Conservation (phyloP, 768 basidiomycete genomes). For the Tephrocybe sp. region DNA sequence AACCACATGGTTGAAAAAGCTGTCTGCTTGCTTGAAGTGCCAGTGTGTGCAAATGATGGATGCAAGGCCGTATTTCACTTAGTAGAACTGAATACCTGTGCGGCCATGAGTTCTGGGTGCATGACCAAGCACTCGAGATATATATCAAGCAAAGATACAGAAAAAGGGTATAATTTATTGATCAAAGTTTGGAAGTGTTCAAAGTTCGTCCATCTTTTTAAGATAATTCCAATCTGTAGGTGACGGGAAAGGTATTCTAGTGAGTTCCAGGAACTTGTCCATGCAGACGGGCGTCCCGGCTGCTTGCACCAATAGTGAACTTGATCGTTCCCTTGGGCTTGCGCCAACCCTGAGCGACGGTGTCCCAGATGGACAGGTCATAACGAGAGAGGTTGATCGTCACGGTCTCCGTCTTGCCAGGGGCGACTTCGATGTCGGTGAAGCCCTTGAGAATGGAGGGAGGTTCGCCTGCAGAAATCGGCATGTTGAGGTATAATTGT, state of each 20-base stretch:
- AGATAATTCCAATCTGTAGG: no score
- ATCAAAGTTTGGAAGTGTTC: no score
- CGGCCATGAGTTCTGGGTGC: no score
- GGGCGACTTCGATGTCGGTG: slow-evolving; percentile 50
- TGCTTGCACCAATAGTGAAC: slow-evolving; percentile 69
- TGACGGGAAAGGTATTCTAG: neutral
- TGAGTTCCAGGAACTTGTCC: slow-evolving; percentile 34
- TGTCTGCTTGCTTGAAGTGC: no score
- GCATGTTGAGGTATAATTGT: slow-evolving; percentile 76
- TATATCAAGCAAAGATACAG: no score
- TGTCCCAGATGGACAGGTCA: slow-evolving; percentile 79
- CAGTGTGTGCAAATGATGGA: no score
- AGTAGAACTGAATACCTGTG: no score
- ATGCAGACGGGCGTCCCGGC: slow-evolving; percentile 55
- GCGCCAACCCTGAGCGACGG: slow-evolving; percentile 69
- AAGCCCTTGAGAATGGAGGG: slow-evolving; percentile 74
- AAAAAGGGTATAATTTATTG: no score
- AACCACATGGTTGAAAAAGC: no score
- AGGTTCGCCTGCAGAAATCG: slow-evolving; percentile 61
- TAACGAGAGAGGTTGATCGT: slow-evolving; percentile 65
- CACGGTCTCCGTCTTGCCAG: slow-evolving; percentile 46
- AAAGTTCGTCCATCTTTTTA: no score
- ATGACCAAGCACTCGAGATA: no score
- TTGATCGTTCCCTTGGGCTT: slow-evolving; percentile 62
- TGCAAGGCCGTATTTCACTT: no score